Base-by-base conservation (phyloP, 129 eudicot genomes). In the Rutidosis leptorrhynchoides region DNA sequence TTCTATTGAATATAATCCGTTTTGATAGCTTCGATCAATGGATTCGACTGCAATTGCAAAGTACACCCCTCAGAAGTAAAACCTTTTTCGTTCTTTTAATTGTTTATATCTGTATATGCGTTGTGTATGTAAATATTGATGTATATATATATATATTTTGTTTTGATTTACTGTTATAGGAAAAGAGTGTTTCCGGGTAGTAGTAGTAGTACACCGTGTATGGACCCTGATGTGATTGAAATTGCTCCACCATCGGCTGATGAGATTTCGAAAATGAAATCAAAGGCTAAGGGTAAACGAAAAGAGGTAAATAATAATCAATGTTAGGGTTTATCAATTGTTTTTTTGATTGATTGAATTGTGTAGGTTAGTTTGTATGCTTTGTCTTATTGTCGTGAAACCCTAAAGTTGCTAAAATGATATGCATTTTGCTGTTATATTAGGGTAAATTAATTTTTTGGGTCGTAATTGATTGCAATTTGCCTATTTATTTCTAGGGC, bases 171-270 rank as follows among this genome's bases (percentile, higher is more conserved):
- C 19, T n/a, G 6, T 17, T 48, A 11, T 71, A 84, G 90, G 81
- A 87, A 82, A 84, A 70, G 90, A 46, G 90, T 84, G 74, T 84
- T 87, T 69, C 74, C 74, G 7, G 78, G 58, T 5, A 73, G 78
- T 14, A 78, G n/a, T n/a, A n/a, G 83, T 77, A 21, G 28, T 40
- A 81, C 87, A 5, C 24, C 82, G 59, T 74, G 61, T 68, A 74
- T 75, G 69, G 95, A 84, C 1, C 81, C 81, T 9, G 95, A 87
- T 55, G 84, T 84, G 49, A 72, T 82, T 43, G 95, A 87, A 56
- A 74, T 84, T 9, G 19, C 88, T 69, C 59, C 59, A 2, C 78
- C 72, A 54, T 86, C 79, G 24, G 19, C 30, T 43, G 58, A 71
- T 67, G 77, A 60, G 63, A 54, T 48, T 14, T 65, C 80, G 51